Conservation (phyloP, 345 rosid species). For the Salix brachista region DNA sequence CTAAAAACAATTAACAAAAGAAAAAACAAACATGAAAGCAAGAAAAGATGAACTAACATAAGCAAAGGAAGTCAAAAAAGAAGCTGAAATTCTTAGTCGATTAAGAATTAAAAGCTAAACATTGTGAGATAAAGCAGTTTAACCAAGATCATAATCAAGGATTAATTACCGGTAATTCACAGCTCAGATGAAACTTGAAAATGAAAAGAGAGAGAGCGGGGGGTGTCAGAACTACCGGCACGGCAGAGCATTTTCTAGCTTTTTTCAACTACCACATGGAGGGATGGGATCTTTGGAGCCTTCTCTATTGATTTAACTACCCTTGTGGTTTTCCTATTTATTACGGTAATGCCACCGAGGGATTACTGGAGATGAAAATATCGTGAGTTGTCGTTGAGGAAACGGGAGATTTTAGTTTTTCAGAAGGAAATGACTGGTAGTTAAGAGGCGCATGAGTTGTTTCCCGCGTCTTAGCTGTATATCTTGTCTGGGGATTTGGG, state of each 20-base stretch:
- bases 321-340: neutral
- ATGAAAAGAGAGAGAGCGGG: neutral
- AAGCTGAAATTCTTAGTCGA: neutral
- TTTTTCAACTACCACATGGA: slow-evolving; percentile 20
- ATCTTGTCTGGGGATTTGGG: neutral
- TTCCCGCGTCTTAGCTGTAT: neutral
- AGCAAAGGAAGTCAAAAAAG: neutral
- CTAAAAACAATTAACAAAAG: neutral
- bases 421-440: neutral
- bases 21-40: neutral
- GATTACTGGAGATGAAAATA: neutral
- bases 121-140: neutral
- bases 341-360: slow-evolving; percentile 1
- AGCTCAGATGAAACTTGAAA: slow-evolving; percentile 12
- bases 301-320: neutral
- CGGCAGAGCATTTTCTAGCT: slow-evolving; percentile 17
- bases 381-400: neutral
- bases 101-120: neutral
- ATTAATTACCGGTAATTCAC: slow-evolving; percentile 24
- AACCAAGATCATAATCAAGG: slow-evolving; percentile 8
- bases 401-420: neutral
- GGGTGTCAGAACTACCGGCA: neutral
- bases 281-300: slow-evolving; percentile 28
- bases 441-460: neutral
- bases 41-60: neutral